phyloP scores from a whole-genome alignment of 2,329 filamentous ascomycete genomes.

The Epichloe elymi region DNA sequence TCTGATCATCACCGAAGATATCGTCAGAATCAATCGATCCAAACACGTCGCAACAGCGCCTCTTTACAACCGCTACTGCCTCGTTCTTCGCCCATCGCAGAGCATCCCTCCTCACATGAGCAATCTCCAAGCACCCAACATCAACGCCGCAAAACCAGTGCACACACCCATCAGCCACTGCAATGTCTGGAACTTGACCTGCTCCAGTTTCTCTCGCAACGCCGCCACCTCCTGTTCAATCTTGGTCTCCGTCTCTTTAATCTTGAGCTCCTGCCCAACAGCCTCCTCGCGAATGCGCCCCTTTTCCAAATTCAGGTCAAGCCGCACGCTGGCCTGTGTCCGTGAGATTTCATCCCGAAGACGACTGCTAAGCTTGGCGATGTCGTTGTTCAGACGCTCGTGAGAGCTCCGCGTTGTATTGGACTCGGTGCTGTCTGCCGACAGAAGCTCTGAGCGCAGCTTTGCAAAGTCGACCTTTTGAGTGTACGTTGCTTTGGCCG shows the following conservation, averaged over 20 bases:
- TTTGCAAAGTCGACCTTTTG: conserved; percentile 98
- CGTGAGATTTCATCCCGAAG: conserved; percentile 87
- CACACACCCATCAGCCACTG: conserved; percentile 93
- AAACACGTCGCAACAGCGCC: background rate
- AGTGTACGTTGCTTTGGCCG: conserved; percentile 64
- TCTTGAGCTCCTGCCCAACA: conserved; percentile 90
- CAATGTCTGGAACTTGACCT: conserved; percentile 93
- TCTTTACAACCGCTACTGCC: background rate
- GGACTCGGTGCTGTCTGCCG: conserved; percentile 81
- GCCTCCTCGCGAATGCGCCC: conserved; percentile 92
- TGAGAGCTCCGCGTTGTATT: conserved; percentile 80
- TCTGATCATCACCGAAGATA: no score
- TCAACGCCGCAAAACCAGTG: conserved; percentile 51
- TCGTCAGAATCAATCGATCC: no score
- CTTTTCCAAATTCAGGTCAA: conserved; percentile 94
- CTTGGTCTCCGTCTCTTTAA: conserved; percentile 96
- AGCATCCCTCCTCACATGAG: conserved; percentile 38
- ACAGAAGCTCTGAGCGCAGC: conserved; percentile 84
- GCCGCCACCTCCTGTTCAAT: conserved; percentile 96
- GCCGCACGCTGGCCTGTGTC: conserved; percentile 80
- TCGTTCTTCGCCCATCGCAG: background rate
- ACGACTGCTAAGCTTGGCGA: conserved; percentile 82
- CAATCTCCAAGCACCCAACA: conserved; percentile 58
- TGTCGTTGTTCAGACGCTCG: conserved; percentile 85
- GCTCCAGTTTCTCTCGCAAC: conserved; percentile 81